Base-by-base conservation (phyloP, 2,329 filamentous ascomycete genomes). In the Fusarium globosum region DNA sequence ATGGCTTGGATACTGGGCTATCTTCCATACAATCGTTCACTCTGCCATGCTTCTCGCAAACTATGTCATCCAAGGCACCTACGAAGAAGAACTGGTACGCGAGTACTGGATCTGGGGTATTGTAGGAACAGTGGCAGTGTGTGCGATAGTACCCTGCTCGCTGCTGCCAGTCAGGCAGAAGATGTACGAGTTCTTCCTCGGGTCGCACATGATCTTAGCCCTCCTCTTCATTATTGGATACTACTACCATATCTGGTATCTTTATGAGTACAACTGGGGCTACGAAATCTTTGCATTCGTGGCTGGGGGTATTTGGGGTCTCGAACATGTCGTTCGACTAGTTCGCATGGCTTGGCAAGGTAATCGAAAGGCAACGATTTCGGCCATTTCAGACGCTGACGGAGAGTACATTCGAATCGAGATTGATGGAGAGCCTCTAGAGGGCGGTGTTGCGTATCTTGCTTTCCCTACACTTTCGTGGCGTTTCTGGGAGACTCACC, bases 1-100 rank as follows among this genome's bases (percentile, higher is more conserved):
- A 36, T 82, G 81, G 79, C 72, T 83, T 18, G 81, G 78, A 1
- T 96, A 90, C 86, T 91, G 91, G 43, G 93, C 93, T 79, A 93
- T 96, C 71, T 94, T 93, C 85, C 93, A 95, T 85, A 95, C 93
- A 13, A 91, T 95, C 2, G 26, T 83, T 6, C 82, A 84, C 68
- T 82, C 81, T 6, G 48, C 79, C 10, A 75, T 83, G 66, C 76
- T 82, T 4, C 61, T 80, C 41, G 72, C 42, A 8, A 77, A 81
- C 72, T 81, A 80, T 63, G 41, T 71, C 23, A 30, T 64, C 0
- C 73, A 73, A 21, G 76, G 76, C 16, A 60, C 72, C n/a, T 79
- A 81, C 23, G 56, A 61, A 20, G 61, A 69, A 10, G 79, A 82
- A 46, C 23, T 78, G 3, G 58, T 62, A 3, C 65, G 73, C 12